Percentiles rank a stretch among this genome's conserved stretches.
phyloP scores from a whole-genome alignment of 495 filamentous ascomycete genomes.

The Astrothelium macrocarpum region DNA sequence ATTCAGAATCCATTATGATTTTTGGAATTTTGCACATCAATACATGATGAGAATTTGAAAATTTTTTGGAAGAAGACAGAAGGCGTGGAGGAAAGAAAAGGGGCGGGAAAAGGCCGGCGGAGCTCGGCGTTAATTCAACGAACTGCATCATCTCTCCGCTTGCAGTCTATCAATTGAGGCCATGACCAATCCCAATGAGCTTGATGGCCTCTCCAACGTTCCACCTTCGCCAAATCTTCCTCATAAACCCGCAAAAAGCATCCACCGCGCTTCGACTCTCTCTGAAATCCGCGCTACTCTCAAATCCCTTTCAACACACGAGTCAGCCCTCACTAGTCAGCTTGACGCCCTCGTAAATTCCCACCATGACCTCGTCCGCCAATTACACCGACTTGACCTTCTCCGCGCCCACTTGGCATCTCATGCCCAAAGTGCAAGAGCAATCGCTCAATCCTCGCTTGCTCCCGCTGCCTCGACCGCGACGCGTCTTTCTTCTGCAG shows the following conservation, averaged over 20 bases:
- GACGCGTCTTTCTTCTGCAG: slow-evolving; percentile 72
- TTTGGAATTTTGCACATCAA: too few species aligned
- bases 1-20: too few species aligned
- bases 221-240: background rate
- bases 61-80: too few species aligned
- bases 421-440: slow-evolving; percentile 73
- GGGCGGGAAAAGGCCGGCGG: background rate
- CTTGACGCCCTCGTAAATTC: slow-evolving; percentile 68
- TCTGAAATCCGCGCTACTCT: slow-evolving; percentile 71
- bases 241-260: background rate
- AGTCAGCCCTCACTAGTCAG: slow-evolving; percentile 60
- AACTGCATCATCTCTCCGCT: background rate
- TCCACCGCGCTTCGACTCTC: slow-evolving; percentile 22
- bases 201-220: background rate
- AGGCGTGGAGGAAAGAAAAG: background rate
- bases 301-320: slow-evolving; percentile 61
- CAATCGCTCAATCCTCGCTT: slow-evolving; percentile 81
- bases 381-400: slow-evolving; percentile 79
- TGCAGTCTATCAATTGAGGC: background rate
- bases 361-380: slow-evolving; percentile 73
- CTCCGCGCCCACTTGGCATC: slow-evolving; percentile 79
- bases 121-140: background rate
- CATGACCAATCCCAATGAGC: background rate
- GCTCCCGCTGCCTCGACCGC: slow-evolving; percentile 75
- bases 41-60: too few species aligned